Percentiles rank a stretch among this genome's conserved stretches.
These are phyloP conservation scores for Sarcocystis neurona DNA, from an alignment of 169 alveolate species.

Conservation along the genomic window DNA sequence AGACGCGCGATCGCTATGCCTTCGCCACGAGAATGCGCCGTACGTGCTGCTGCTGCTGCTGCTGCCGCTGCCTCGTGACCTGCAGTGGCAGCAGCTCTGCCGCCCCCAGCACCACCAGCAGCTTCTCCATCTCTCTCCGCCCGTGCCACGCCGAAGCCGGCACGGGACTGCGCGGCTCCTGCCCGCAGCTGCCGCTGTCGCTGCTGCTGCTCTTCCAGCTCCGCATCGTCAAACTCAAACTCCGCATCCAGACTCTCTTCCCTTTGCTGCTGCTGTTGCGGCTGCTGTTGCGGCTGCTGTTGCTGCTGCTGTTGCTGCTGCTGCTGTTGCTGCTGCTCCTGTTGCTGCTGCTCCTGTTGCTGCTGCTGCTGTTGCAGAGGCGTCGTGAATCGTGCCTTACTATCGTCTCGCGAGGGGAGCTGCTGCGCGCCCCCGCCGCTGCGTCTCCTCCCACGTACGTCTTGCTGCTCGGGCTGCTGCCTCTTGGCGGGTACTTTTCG, in stretches of 20 bases:
- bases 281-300: not conserved
- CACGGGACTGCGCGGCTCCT: not conserved
- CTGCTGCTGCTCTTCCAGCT: constrained; percentile 48
- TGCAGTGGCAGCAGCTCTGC: constrained; percentile 8
- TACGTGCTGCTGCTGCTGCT: not conserved
- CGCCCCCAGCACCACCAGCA: not conserved
- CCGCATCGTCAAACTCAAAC: constrained; percentile 63
- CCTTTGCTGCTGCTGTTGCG: not conserved
- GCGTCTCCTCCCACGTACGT: too few species aligned
- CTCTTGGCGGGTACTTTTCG: too few species aligned
- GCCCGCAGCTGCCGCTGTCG: not conserved
- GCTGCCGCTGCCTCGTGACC: constrained; percentile 20
- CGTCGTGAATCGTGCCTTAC: not conserved
- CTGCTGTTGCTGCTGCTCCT: not conserved
- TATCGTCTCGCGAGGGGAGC: not conserved
- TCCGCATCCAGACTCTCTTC: constrained; percentile 56
- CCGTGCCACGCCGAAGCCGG: not conserved
- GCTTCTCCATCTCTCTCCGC: not conserved
- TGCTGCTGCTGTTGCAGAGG: not conserved
- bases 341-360: not conserved
- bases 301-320: not conserved
- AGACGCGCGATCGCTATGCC: too few species aligned
- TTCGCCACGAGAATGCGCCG: not conserved
- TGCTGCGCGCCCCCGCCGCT: not conserved
- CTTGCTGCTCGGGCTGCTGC: too few species aligned